Evolutionary conservation across 2,329 filamentous ascomycete genomes (phyloP).

Genomic region (Ploettnerulaceae sp.): DNA sequence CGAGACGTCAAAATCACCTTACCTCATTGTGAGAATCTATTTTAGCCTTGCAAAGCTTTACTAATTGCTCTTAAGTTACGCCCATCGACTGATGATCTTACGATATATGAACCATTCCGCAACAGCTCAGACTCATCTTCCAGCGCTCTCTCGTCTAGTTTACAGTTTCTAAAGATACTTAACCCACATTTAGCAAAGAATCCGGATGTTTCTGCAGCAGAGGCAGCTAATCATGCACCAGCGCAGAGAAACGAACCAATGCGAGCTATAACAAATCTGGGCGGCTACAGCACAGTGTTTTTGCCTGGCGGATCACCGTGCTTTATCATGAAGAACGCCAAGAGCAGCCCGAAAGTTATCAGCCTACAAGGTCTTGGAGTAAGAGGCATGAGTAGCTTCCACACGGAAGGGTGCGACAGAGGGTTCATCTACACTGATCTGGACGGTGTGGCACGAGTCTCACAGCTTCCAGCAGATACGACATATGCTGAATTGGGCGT

Average conservation of each 20-base stretch:
- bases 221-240: slow-evolving; percentile 45
- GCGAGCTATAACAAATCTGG: slow-evolving; percentile 53
- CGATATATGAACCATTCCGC: slow-evolving; percentile 78
- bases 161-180: slow-evolving; percentile 72
- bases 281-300: slow-evolving; percentile 76
- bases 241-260: slow-evolving; percentile 39
- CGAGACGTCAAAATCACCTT: slow-evolving; percentile 61
- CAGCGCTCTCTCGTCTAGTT: slow-evolving; percentile 35
- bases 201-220: slow-evolving; percentile 44
- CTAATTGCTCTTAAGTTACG: slow-evolving; percentile 53
- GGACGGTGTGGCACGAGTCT: slow-evolving; percentile 67
- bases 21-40: slow-evolving; percentile 65
- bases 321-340: slow-evolving; percentile 78
- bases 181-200: slow-evolving; percentile 63
- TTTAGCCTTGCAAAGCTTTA: neutral
- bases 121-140: slow-evolving; percentile 32
- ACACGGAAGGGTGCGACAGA: slow-evolving; percentile 70
- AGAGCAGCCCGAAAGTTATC: slow-evolving; percentile 71
- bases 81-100: slow-evolving; percentile 74
- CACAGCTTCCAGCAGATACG: slow-evolving; percentile 61
- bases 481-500: slow-evolving; percentile 72
- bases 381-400: slow-evolving; percentile 67
- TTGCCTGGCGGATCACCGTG: slow-evolving; percentile 74
- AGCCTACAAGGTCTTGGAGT: slow-evolving; percentile 64
- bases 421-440: slow-evolving; percentile 81